Evolutionary conservation across 306 rosid species (phyloP).

Genomic region (Prunus mira): DNA sequence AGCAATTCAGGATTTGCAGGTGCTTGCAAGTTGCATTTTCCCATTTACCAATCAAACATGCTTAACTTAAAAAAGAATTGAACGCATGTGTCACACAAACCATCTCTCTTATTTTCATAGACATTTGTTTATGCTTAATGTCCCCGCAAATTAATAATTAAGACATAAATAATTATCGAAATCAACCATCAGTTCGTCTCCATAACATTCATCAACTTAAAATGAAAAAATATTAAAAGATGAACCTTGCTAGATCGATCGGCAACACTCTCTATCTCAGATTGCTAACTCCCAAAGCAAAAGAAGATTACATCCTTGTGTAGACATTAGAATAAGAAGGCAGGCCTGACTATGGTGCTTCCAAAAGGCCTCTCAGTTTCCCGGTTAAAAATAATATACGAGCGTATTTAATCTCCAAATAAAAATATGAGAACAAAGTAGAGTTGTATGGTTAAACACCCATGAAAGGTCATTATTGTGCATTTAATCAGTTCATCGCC

Average conservation of each 20-base stretch:
- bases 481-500: not conserved
- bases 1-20: slow-evolving; percentile 13
- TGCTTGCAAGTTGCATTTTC: not conserved
- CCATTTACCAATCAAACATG: not conserved
- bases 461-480: not conserved
- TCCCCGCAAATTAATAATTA: not conserved
- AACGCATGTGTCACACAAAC: too few species aligned
- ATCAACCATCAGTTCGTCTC: not conserved
- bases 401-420: not conserved
- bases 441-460: not conserved
- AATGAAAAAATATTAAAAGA: not conserved
- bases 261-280: not conserved
- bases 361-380: not conserved
- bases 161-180: not conserved
- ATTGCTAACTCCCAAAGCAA: not conserved
- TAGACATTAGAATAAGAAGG: not conserved
- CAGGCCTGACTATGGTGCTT: not conserved
- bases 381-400: not conserved
- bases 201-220: not conserved
- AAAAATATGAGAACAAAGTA: slow-evolving; percentile 9
- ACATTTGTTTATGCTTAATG: not conserved
- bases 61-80: too few species aligned
- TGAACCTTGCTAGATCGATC: not conserved
- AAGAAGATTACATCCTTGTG: not conserved
- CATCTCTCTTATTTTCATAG: not conserved